Conservation (phyloP, 2,329 filamentous ascomycete species). For the Cladosporium sp. region DNA sequence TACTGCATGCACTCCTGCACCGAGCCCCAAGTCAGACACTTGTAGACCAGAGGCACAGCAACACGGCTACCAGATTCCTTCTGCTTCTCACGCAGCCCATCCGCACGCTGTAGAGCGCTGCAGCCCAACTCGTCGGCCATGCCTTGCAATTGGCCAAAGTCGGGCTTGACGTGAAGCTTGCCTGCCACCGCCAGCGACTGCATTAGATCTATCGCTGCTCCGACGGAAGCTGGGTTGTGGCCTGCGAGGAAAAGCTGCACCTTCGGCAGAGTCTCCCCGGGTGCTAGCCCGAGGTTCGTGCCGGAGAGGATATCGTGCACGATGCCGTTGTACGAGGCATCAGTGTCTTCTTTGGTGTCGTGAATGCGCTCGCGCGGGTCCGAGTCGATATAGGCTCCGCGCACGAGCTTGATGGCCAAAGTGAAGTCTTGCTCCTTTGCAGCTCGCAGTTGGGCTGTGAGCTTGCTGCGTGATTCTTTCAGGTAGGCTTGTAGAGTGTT, state of each 20-base stretch:
- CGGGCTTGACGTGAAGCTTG: conserved; percentile 43
- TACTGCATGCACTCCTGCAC: conserved; percentile 76
- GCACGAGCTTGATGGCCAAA: conserved; percentile 53
- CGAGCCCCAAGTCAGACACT: conserved; percentile 54
- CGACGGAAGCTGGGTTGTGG: conserved; percentile 72
- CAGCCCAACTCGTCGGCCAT: conserved; percentile 91
- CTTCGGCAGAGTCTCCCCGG: conserved; percentile 34
- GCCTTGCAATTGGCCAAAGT: conserved; percentile 79
- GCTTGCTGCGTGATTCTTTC: conserved; percentile 40
- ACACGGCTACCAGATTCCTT: neutral
- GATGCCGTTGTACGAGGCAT: conserved; percentile 65
- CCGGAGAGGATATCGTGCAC: conserved; percentile 57
- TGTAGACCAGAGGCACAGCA: conserved; percentile 40
- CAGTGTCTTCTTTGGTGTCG: conserved; percentile 50
- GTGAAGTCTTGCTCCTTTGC: conserved; percentile 47
- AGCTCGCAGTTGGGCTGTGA: conserved; percentile 43
- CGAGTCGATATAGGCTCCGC: conserved; percentile 51
- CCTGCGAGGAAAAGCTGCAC: conserved; percentile 68
- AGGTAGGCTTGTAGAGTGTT: conserved; percentile 57
- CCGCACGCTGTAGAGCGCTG: conserved; percentile 42
- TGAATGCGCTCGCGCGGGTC: conserved; percentile 49
- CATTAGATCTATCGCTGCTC: conserved; percentile 46
- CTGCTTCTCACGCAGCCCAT: conserved; percentile 34
- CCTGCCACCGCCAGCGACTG: conserved; percentile 38
- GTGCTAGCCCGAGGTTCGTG: conserved; percentile 21